Conservation (phyloP, 192 early-diverging fungal genomes). For the Gigaspora rosea region DNA sequence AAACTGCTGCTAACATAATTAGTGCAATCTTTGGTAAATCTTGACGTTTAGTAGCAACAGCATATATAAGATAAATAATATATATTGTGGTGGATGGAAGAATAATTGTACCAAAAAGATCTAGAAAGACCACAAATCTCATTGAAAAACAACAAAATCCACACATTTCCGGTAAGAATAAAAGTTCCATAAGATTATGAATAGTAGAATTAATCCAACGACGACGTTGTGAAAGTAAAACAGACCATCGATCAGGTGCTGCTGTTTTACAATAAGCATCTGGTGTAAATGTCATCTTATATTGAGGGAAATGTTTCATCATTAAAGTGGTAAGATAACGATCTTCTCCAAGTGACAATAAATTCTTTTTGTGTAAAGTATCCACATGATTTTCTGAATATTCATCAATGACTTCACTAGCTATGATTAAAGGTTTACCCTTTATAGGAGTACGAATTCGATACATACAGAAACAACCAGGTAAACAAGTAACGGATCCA, state of each 20-base stretch:
- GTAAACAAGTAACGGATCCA: constrained; percentile 80
- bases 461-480: constrained; percentile 89
- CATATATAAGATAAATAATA: constrained; percentile 73
- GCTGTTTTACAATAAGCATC: constrained; percentile 90
- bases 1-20: constrained; percentile 77
- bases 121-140: constrained; percentile 94
- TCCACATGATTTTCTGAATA: constrained; percentile 92
- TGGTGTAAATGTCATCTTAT: constrained; percentile 90
- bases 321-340: constrained; percentile 95
- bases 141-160: constrained; percentile 98
- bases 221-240: constrained; percentile 92
- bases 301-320: constrained; percentile 96
- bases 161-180: constrained; percentile 85
- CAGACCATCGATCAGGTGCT: constrained; percentile 86
- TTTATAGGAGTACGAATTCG: constrained; percentile 68
- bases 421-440: constrained; percentile 77
- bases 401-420: constrained; percentile 76
- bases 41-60: constrained; percentile 60
- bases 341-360: constrained; percentile 95
- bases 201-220: constrained; percentile 99
- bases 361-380: constrained; percentile 97
- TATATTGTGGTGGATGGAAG: constrained; percentile 83
- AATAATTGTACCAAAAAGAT: constrained; percentile 80
- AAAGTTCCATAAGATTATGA: constrained; percentile 91
- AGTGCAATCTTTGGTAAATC: constrained; percentile 81